Evolutionary conservation across 2,329 filamentous ascomycete genomes (phyloP), one percentile per base, ranked within the genome.

Genomic region (Ascochyta lentis): DNA sequence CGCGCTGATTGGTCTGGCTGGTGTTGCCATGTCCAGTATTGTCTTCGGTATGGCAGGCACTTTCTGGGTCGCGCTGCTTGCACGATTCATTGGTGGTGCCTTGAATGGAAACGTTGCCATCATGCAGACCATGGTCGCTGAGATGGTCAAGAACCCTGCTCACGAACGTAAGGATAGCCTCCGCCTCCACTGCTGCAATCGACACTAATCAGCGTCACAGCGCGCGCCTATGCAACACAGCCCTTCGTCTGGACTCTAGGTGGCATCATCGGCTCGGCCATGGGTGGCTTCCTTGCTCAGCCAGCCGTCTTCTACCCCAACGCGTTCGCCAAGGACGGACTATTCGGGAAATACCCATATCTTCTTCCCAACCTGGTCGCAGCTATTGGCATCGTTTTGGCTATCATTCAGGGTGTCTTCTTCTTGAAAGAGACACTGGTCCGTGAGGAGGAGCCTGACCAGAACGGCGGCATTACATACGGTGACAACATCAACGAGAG

Each of bases 231-330:
- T 75, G 88, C 92, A 4, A 86, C 96, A 42, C 96, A 96, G 88
- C 93, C 93, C 1, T 96, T 96, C 69, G 90, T 96, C 7, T 96
- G 93, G 92, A 89, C 86, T 33, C 87, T 96, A 40, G 93, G 93
- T 26, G 94, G 91, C 22, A 96, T 96, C 62, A 83, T 96, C 50
- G 93, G 93, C 41, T 74, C 93, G 59, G 90, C 89, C 15, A 92
- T 97, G 68, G 94, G 94, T 56, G 94, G 94, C 35, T 86, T 89
- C 56, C 91, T 96, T 69, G 90, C 92, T 56, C 88, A 91, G 64
- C 93, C 94, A 23, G 84, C 88, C 56, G 79, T 84, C 37, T 86
- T 87, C 27, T 96, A 89, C 75, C 92, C 94, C n/a, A 76, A 80
- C 31, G 44, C 83, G 0, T 95, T 96, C 69, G 85, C 89, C 39